Percentiles rank a stretch among this genome's conserved stretches.
Conservation (phyloP, 441 rosid genomes). For the Gossypium davidsonii region DNA sequence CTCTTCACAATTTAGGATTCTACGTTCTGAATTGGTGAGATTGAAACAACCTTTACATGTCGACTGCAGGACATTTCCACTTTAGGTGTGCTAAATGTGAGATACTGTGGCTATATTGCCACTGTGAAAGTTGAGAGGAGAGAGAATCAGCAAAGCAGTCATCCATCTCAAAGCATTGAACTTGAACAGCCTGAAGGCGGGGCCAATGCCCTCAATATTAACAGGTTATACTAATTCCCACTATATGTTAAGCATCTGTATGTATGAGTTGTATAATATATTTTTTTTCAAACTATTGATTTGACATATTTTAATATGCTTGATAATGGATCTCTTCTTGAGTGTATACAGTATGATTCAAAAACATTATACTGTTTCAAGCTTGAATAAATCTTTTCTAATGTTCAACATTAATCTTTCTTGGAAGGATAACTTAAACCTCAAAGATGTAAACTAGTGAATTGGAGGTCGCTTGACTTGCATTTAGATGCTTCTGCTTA, state of each 20-base stretch:
- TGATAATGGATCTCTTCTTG: slow-evolving; percentile 4
- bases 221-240: slow-evolving; percentile 37
- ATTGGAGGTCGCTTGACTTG: not conserved
- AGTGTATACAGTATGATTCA: not conserved
- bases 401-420: not conserved
- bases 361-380: not conserved
- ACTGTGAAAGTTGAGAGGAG: slow-evolving; percentile 45
- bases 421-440: not conserved
- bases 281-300: not conserved
- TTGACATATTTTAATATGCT: not conserved
- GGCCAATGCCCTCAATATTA: slow-evolving; percentile 64
- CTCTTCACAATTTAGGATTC: slow-evolving; percentile 6
- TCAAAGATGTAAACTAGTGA: not conserved
- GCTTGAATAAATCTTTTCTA: not conserved
- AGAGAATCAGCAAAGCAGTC: slow-evolving; percentile 32
- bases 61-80: slow-evolving; percentile 49
- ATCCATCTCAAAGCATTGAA: slow-evolving; percentile 40
- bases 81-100: slow-evolving; percentile 51
- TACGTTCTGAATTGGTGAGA: not conserved
- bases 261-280: not conserved
- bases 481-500: slow-evolving; percentile 1
- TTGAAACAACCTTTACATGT: slow-evolving; percentile 13
- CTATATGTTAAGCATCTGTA: not conserved
- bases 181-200: slow-evolving; percentile 73
- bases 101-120: slow-evolving; percentile 61